Evolutionary conservation across 768 basidiomycete species (phyloP), one percentile per base, ranked within the genome.

Genomic region (Coprinopsis strossmayeri): DNA sequence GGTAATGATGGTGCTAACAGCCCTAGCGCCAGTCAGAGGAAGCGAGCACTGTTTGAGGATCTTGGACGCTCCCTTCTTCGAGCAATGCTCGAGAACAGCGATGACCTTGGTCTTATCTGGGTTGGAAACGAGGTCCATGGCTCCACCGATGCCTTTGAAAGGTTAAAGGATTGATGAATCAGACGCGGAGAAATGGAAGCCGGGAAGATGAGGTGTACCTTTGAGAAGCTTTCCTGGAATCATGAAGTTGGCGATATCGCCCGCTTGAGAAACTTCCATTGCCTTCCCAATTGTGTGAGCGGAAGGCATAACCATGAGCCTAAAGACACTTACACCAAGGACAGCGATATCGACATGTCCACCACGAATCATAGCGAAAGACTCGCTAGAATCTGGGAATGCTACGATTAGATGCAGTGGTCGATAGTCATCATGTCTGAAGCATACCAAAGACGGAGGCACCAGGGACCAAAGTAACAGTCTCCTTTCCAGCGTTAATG

Each of bases 211-310:
- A 23, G 35, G 48, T 55, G 11, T 54, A 78, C 86, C 87, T 73
- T 88, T 91, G 27, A 91, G 76, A 63, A 92, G 77, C 70, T 96
- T 95, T 12, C 92, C 91, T 2, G 93, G 94, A 59, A 96, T 93
- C 94, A 96, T 97, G 63, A 91, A 97, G 72, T 97, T 97, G 49
- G 94, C 94, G 54, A 97, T 87, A 63, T 97, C 94, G 34, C 91
- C 93, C 1, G 80, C 81, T 55, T 88, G 83, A 1, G 91, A 92
- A 42, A 97, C 94, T 74, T 97, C 84, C 90, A 97, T 91, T 9
- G 91, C 91, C 87, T 91, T n/a, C n/a, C n/a, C n/a, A n/a, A n/a
- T n/a, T n/a, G n/a, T n/a, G n/a, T n/a, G n/a, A n/a, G n/a, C n/a
- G n/a, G n/a, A n/a, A n/a, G n/a, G n/a, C n/a, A n/a, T n/a, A n/a